Percentiles rank a stretch among this genome's conserved stretches.
These are phyloP conservation scores for Trapa incisa DNA, from an alignment of 345 rosid species.

Conservation along the genomic window DNA sequence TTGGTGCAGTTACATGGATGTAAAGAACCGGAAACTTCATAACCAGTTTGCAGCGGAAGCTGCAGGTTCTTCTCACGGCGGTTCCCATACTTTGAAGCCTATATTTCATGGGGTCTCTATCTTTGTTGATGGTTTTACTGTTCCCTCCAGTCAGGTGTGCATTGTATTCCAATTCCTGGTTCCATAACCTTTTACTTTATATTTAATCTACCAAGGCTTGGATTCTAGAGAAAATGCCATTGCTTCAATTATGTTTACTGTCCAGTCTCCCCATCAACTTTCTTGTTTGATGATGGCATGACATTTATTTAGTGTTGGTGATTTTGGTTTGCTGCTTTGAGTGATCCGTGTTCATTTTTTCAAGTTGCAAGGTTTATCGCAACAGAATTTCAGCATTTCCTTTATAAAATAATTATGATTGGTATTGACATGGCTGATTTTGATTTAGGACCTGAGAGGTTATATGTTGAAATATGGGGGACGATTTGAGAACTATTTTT, in stretches of 20 bases:
- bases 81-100: slow-evolving; percentile 30
- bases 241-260: neutral
- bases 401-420: neutral
- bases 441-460: slow-evolving; percentile 55
- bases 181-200: neutral
- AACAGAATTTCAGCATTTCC: neutral
- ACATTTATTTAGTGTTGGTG: neutral
- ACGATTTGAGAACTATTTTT: slow-evolving; percentile 73
- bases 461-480: slow-evolving; percentile 73
- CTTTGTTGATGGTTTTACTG: slow-evolving; percentile 83
- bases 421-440: neutral
- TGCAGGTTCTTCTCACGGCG: slow-evolving; percentile 27
- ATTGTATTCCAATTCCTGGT: neutral
- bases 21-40: slow-evolving; percentile 73
- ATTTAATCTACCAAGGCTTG: neutral
- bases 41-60: slow-evolving; percentile 59
- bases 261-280: neutral
- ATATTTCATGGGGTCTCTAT: slow-evolving; percentile 78
- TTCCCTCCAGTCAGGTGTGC: slow-evolving; percentile 81
- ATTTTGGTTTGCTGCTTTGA: neutral
- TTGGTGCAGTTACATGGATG: slow-evolving; percentile 62
- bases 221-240: neutral
- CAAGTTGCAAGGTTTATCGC: neutral
- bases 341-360: neutral
- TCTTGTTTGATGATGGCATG: neutral